These are phyloP conservation scores for Pseudomonodictys pantanalensis DNA, from an alignment of 495 filamentous ascomycete species.

Conservation along the genomic window DNA sequence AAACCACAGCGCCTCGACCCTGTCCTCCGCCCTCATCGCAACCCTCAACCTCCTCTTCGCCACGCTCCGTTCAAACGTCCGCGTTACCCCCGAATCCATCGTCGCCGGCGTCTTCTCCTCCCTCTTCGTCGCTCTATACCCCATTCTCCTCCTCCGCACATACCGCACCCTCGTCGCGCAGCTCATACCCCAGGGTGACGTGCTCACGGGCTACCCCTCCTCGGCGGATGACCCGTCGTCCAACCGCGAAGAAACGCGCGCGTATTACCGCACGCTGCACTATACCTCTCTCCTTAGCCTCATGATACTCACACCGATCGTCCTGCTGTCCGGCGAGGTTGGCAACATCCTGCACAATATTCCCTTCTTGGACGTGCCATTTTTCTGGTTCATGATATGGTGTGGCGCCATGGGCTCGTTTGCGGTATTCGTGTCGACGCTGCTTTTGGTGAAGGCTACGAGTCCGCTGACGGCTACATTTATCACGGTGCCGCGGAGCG, in stretches of 20 bases:
- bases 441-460: constrained; percentile 44
- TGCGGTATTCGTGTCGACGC: constrained; percentile 43
- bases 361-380: constrained; percentile 52
- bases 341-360: constrained; percentile 48
- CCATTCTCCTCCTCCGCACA: constrained; percentile 48
- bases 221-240: constrained; percentile 17
- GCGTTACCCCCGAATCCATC: constrained; percentile 50
- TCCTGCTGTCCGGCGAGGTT: constrained; percentile 49
- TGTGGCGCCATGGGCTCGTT: constrained; percentile 41
- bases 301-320: constrained; percentile 46
- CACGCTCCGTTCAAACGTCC: constrained; percentile 40
- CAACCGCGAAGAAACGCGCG: constrained; percentile 45
- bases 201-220: constrained; percentile 28
- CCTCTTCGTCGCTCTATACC: constrained; percentile 51
- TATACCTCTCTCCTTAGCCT: constrained; percentile 51
- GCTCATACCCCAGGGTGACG: constrained; percentile 34
- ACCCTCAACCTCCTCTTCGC: constrained; percentile 50
- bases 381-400: constrained; percentile 48
- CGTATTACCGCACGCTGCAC: constrained; percentile 50
- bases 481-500: constrained; percentile 41
- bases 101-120: constrained; percentile 52
- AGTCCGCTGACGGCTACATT: constrained; percentile 46
- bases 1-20: constrained; percentile 46
- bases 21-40: constrained; percentile 51
- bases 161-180: constrained; percentile 42